Conservation (phyloP, 257 asterid species). For the Ophiorrhiza pumila region DNA sequence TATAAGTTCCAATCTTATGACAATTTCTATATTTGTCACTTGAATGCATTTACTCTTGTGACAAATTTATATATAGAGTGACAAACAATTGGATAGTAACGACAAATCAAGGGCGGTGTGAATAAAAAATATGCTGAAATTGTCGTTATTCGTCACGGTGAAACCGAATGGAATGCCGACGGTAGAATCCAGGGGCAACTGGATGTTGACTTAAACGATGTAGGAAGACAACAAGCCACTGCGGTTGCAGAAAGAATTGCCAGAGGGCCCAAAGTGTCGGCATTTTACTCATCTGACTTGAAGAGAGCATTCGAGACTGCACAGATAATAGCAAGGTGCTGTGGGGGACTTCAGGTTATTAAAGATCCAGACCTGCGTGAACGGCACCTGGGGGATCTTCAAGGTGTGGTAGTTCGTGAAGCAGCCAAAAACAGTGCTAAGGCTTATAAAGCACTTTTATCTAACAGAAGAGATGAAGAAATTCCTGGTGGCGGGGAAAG, state of each 20-base stretch:
- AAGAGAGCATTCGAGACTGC: conserved; percentile 78
- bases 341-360: conserved; percentile 71
- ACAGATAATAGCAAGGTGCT: conserved; percentile 51
- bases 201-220: conserved; percentile 75
- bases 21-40: too few relatives aligned
- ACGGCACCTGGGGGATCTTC: conserved; percentile 86
- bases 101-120: conserved; percentile 18
- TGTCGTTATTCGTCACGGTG: conserved; percentile 87
- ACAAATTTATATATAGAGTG: too few relatives aligned
- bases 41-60: too few relatives aligned
- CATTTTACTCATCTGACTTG: conserved; percentile 76
- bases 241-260: conserved; percentile 78
- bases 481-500: conserved; percentile 99
- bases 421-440: conserved; percentile 35
- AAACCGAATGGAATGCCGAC: conserved; percentile 82
- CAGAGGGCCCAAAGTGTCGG: conserved; percentile 55
- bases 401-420: conserved; percentile 57
- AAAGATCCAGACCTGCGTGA: conserved; percentile 74
- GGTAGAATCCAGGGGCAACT: conserved; percentile 88
- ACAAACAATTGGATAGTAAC: too few relatives aligned
- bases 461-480: conserved; percentile 52
- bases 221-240: conserved; percentile 75
- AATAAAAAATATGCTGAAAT: conserved; percentile 53
- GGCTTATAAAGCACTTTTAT: conserved; percentile 58
- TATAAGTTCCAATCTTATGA: too few relatives aligned